phyloP scores from a whole-genome alignment of 805 yeast species.

The Yarrowia sp. region DNA sequence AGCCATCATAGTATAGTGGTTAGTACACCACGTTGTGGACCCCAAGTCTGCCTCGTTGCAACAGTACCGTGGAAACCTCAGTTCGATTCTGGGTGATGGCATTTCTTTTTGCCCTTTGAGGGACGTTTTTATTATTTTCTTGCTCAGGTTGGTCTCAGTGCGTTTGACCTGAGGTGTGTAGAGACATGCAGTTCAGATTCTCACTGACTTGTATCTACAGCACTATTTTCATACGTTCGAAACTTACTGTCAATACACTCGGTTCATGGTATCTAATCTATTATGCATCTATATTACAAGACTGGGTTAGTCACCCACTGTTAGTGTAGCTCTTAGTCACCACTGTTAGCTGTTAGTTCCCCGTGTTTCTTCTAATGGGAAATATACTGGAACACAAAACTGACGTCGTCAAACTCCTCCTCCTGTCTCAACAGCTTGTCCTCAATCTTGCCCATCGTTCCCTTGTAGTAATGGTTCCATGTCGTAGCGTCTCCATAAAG shows the following conservation, averaged over 20 bases:
- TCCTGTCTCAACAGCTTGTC: constrained; percentile 83
- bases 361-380: constrained; percentile 59
- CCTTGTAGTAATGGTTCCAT: constrained; percentile 88
- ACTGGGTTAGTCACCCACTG: too few species aligned
- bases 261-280: background rate
- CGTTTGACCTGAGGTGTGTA: background rate
- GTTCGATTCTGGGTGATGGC: constrained; percentile 37
- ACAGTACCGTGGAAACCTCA: constrained; percentile 30
- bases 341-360: too few species aligned
- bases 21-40: constrained; percentile 34
- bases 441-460: constrained; percentile 66
- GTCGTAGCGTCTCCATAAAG: constrained; percentile 96
- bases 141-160: constrained; percentile 9
- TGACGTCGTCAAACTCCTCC: constrained; percentile 67
- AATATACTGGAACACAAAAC: constrained; percentile 91
- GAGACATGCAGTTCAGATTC: too few species aligned
- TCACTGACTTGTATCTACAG: too few species aligned
- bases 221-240: too few species aligned
- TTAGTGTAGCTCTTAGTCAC: too few species aligned
- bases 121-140: background rate
- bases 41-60: constrained; percentile 3
- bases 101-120: background rate
- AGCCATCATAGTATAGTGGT: constrained; percentile 34
- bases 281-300: background rate
- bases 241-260: too few species aligned